Evolutionary conservation across 2,329 filamentous ascomycete genomes (phyloP), one percentile per base, ranked within the genome.

Genomic region (Xylaria sp.): DNA sequence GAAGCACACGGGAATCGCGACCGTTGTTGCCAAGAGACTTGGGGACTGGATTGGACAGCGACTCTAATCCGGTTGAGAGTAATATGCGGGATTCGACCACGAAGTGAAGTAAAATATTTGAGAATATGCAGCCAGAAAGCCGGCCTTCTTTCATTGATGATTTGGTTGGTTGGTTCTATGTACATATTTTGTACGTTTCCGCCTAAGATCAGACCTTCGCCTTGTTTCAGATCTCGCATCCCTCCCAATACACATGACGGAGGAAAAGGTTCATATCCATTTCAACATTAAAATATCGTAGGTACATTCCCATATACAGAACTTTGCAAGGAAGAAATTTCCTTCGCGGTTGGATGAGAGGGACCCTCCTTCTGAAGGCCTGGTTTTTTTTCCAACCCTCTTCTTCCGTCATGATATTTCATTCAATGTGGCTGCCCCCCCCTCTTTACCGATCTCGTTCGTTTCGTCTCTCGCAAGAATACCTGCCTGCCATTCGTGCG

Each of bases 241-340:
- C 25, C 40, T 44, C 40, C 40, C 40, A 18, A 44, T 21, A 61
- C 60, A 27, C 58, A 35, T 60, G 27, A 65, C 32, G 27, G 51
- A 8, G 29, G 50, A n/a, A 53, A 21, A 51, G 13, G 35, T 18
- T 21, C 18, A 59, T 60, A 32, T 62, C 60, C 62, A 63, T 69
- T 25, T 55, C 57, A 66, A 53, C 66, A 63, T 69, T 69, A 70
- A 60, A 29, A 64, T 18, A 18, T 69, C 66, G 47, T 71, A 32
- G 47, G 50, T 67, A 51, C 42, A 66, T 65, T 50, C 42, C 48
- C 66, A 69, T 67, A 65, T 67, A 71, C 66, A 69, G 13, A 53
- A 65, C 40, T 21, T 44, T 21, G 40, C 16, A n/a, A 5, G 42
- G 13, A 51, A 60, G 44, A 48, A 65, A 47, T 25, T 53, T n/a